phyloP scores from a whole-genome alignment of 2,329 filamentous ascomycete species.

The Talaromyces sp. region DNA sequence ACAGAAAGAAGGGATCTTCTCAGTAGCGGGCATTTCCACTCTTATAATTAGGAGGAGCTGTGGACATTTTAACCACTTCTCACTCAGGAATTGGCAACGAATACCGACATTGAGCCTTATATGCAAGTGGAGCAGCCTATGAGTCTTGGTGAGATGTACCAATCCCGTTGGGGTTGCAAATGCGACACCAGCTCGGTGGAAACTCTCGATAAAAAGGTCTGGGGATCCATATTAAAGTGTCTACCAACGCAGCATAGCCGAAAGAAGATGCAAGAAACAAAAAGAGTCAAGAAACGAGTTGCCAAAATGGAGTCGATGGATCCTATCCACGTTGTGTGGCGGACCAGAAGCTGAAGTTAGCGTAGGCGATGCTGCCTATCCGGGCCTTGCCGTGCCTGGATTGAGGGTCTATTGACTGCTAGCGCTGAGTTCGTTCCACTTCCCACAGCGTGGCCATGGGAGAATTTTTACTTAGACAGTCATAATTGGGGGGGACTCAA shows the following conservation, averaged over 20 bases:
- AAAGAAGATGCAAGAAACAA: neutral
- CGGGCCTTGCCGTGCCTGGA: neutral
- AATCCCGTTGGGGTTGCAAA: neutral
- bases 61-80: neutral
- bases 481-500: neutral
- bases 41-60: neutral
- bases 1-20: neutral
- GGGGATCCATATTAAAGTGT: neutral
- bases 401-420: neutral
- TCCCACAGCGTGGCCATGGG: neutral
- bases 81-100: neutral
- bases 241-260: neutral
- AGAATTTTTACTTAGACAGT: neutral
- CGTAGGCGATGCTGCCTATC: neutral
- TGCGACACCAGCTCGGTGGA: neutral
- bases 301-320: neutral
- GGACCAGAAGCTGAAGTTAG: neutral
- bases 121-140: neutral
- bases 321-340: neutral
- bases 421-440: neutral
- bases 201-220: neutral
- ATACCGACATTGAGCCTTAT: neutral
- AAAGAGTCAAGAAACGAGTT: neutral
- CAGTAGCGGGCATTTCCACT: neutral
- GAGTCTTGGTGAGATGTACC: neutral